Evolutionary conservation across 164 flowering plant genomes (phyloP), one percentile per base, ranked within the genome.

Genomic region (Nymphaea colorata): DNA sequence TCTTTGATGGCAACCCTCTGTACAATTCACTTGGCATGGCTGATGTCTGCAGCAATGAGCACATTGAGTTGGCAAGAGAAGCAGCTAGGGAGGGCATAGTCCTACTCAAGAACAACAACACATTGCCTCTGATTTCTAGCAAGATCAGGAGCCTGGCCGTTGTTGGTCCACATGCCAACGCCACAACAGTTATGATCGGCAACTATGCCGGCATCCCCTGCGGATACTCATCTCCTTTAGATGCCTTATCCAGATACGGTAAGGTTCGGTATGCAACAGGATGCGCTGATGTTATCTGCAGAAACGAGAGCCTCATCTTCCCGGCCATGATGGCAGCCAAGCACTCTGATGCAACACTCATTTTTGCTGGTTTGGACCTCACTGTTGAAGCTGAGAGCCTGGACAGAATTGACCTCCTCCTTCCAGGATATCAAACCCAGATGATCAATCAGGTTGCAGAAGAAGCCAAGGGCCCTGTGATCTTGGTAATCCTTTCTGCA

Each of bases 391-490:
- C 82, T 12, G 97, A 88, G 61, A 69, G 69, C 68, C 65, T 59
- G 4, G 97, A 90, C 61, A 64, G 92, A 55, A 64, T 14, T 0
- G 78, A 82, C 7, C 76, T 88, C 7, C 83, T 85, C 11, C 76
- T 91, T 47, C 97, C 97, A 0, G 89, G 97, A 2, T 75, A 73
- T 65, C 97, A 90, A 69, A 85, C 81, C 64, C 87, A 86, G 67
- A 83, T 90, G 5, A 82, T 88, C 7, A 66, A 76, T 8, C 73
- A 86, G 43, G 91, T 86, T 3, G 89, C 90, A 15, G 69, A 4
- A 65, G 85, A 84, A 18, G 82, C 91, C 0, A 76, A 66, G 64
- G 88, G 91, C 4, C 94, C 97, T 0, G 73, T 77, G 0, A 62
- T 88, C 3, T 62, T 90, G 65, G 90, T 90, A 18, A 64, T 90